phyloP scores from a whole-genome alignment of 176 grass and related monocot genomes.

The Oryza officinalis region DNA sequence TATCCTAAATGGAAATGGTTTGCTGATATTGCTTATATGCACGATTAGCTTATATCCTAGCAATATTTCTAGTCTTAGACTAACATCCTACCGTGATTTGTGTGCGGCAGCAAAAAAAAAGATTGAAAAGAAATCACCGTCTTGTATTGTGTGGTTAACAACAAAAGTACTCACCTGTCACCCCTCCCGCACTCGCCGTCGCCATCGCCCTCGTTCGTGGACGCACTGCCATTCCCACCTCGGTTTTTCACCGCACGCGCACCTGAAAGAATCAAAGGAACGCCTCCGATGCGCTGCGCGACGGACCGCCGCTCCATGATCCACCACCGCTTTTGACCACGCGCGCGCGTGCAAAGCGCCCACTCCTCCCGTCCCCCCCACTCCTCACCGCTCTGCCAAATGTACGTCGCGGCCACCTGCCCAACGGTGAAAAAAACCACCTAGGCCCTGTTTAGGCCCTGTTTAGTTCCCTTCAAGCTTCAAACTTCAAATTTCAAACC shows the following conservation, averaged over 20 bases:
- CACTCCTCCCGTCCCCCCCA: not conserved
- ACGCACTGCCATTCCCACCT: not conserved
- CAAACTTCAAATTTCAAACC: too few relatives aligned
- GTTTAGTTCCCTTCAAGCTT: too few relatives aligned
- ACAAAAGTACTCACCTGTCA: not conserved
- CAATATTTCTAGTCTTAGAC: not conserved
- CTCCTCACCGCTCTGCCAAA: not conserved
- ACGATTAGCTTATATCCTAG: not conserved
- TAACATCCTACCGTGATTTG: not conserved
- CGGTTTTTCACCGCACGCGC: not conserved
- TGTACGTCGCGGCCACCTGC: too few relatives aligned
- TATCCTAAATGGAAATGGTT: not conserved
- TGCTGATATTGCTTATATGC: not conserved
- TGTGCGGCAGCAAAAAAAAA: not conserved
- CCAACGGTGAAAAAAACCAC: not conserved
- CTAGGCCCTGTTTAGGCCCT: too few relatives aligned
- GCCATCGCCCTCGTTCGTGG: slow-evolving; percentile 22
- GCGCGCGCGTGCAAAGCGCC: slow-evolving; percentile 21
- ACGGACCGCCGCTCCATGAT: not conserved
- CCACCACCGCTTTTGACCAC: not conserved
- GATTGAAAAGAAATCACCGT: not conserved
- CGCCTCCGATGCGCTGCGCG: not conserved
- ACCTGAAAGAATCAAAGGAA: not conserved
- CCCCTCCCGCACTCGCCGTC: not conserved
- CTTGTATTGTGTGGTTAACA: not conserved